Evolutionary conservation across 495 filamentous ascomycete species (phyloP).

Genomic region (Xylaria acuta): DNA sequence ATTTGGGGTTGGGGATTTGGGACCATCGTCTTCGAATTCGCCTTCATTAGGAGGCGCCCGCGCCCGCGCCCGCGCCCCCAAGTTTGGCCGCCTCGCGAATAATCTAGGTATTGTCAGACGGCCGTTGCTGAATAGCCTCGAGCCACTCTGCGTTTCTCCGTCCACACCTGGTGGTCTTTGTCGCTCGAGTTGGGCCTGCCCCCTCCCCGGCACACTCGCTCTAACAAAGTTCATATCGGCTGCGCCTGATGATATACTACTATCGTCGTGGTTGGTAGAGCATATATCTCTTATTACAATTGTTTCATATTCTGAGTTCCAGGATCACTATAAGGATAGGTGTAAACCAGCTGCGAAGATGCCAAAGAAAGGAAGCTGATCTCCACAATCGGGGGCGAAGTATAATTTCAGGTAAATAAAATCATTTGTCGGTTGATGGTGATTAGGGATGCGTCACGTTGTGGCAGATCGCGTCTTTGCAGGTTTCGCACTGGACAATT

Average conservation of each 20-base stretch:
- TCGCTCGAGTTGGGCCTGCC: slow-evolving; percentile 15
- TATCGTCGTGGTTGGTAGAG: background rate
- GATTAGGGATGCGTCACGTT: slow-evolving; percentile 10
- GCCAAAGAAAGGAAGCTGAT: slow-evolving; percentile 26
- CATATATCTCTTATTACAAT: background rate
- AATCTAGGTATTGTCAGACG: slow-evolving; percentile 43
- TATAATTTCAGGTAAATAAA: background rate
- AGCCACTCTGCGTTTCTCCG: slow-evolving; percentile 22
- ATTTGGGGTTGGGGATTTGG: slow-evolving; percentile 53
- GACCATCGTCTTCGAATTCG: slow-evolving; percentile 38
- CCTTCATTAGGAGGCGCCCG: slow-evolving; percentile 42
- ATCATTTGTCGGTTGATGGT: background rate
- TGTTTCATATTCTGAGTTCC: background rate
- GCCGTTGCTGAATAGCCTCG: slow-evolving; percentile 29
- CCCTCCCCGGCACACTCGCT: slow-evolving; percentile 28
- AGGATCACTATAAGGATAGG: background rate
- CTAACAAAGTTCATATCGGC: slow-evolving; percentile 35
- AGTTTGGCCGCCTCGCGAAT: slow-evolving; percentile 41
- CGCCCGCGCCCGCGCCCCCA: slow-evolving; percentile 34
- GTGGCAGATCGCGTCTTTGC: slow-evolving; percentile 2
- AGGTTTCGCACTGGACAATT: background rate
- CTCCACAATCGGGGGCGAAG: slow-evolving; percentile 18
- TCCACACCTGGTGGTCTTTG: slow-evolving; percentile 25
- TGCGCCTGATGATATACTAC: background rate
- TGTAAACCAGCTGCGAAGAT: background rate